phyloP scores from a whole-genome alignment of 1,139 yeast species.

The Diutina neorugosa region DNA sequence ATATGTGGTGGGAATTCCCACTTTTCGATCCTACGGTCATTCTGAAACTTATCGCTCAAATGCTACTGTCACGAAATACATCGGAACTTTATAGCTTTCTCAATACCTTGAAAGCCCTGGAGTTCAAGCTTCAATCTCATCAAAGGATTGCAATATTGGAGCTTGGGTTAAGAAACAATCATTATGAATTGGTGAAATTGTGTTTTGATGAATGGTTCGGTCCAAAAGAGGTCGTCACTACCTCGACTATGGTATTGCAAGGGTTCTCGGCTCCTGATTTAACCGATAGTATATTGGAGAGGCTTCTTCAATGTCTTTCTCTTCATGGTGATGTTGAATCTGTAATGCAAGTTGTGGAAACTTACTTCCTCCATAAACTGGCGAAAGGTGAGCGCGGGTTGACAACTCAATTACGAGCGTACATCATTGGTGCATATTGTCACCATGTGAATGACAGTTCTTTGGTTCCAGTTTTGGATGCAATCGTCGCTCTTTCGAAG shows the following conservation, averaged over 20 bases:
- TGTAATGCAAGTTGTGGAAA: conserved; percentile 24
- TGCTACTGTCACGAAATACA: background rate
- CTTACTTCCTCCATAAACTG: conserved; percentile 23
- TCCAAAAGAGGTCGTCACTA: background rate
- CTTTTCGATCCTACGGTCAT: background rate
- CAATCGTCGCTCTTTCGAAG: background rate
- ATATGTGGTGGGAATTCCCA: background rate
- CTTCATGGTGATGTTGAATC: conserved; percentile 26
- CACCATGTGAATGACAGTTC: conserved; percentile 9
- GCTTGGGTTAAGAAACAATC: background rate
- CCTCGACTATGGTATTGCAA: background rate
- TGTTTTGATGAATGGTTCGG: background rate
- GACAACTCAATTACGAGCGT: conserved; percentile 21
- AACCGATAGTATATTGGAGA: conserved; percentile 9
- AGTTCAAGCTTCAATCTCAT: background rate
- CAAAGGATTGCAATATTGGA: background rate
- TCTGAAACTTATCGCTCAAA: background rate
- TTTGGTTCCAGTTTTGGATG: background rate
- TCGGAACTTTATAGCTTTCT: background rate
- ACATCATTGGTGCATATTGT: conserved; percentile 28
- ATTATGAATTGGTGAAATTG: background rate
- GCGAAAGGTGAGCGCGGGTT: conserved; percentile 23
- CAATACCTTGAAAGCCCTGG: background rate
- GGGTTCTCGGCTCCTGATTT: background rate
- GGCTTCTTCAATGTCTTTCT: conserved; percentile 22